Percentiles rank a stretch among this genome's conserved stretches.
phyloP scores from a whole-genome alignment of 208 protist genomes.

The Trypanosomatidae sp. region DNA sequence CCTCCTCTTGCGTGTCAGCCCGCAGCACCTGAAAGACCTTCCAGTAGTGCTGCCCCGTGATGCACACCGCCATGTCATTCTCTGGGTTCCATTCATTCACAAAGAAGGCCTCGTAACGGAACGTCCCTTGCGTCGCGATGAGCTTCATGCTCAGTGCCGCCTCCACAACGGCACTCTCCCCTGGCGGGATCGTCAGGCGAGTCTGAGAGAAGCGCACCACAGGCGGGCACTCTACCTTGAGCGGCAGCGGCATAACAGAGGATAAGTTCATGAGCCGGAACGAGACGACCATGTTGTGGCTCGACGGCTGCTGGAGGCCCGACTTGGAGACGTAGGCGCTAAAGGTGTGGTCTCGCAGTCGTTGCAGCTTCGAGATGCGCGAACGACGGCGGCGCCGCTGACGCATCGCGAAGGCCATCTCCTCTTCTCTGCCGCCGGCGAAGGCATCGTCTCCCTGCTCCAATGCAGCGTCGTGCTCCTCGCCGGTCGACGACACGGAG shows the following conservation, averaged over 20 bases:
- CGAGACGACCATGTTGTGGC: slow-evolving; percentile 16
- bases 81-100: slow-evolving; percentile 85
- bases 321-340: slow-evolving; percentile 11
- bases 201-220: slow-evolving; percentile 65
- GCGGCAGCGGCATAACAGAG: slow-evolving; percentile 55
- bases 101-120: slow-evolving; percentile 78
- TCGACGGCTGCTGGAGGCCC: slow-evolving; percentile 9
- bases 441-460: neutral
- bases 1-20: slow-evolving; percentile 43
- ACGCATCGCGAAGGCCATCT: slow-evolving; percentile 16
- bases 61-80: slow-evolving; percentile 82
- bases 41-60: slow-evolving; percentile 84
- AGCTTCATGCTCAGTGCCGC: slow-evolving; percentile 58
- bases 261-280: slow-evolving; percentile 71
- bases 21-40: slow-evolving; percentile 73
- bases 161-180: slow-evolving; percentile 49
- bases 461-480: slow-evolving; percentile 6
- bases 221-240: slow-evolving; percentile 78
- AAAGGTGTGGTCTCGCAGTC: slow-evolving; percentile 23
- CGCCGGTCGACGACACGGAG: slow-evolving; percentile 11
- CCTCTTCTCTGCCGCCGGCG: slow-evolving; percentile 7
- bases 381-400: slow-evolving; percentile 19
- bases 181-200: slow-evolving; percentile 56
- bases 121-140: slow-evolving; percentile 72
- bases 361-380: slow-evolving; percentile 15